phyloP scores from a whole-genome alignment of 1,284 basidiomycete species.

The Vanrija humicola region DNA sequence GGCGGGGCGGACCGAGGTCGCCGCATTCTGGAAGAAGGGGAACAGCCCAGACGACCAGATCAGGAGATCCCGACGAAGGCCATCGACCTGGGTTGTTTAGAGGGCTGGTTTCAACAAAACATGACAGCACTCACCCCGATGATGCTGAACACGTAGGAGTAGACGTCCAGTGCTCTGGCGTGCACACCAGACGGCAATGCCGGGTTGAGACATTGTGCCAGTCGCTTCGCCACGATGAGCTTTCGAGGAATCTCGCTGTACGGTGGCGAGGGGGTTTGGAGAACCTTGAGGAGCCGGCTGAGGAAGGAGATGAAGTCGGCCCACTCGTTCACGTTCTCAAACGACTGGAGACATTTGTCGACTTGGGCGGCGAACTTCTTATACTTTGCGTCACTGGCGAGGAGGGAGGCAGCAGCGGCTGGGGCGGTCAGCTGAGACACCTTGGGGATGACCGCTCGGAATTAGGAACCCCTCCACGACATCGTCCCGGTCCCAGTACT shows the following conservation, averaged over 20 bases:
- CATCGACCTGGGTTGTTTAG: constrained; percentile 62
- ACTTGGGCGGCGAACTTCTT: constrained; percentile 90
- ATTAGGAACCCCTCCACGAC: no score
- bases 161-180: constrained; percentile 92
- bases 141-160: constrained; percentile 81
- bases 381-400: constrained; percentile 75
- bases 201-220: constrained; percentile 95
- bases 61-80: constrained; percentile 78
- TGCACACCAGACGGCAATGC: constrained; percentile 95
- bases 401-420: constrained; percentile 36
- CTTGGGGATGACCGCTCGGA: no score
- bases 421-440: neutral
- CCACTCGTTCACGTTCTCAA: constrained; percentile 98
- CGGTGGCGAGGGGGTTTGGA: constrained; percentile 77
- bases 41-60: constrained; percentile 96
- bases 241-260: constrained; percentile 96
- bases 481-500: no score
- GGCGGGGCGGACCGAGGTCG: constrained; percentile 88
- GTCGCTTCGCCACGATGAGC: constrained; percentile 86
- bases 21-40: constrained; percentile 97
- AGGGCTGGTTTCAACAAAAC: neutral
- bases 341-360: constrained; percentile 85
- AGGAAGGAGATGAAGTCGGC: constrained; percentile 98
- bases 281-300: constrained; percentile 88
- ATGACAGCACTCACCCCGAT: constrained; percentile 65